phyloP scores from a whole-genome alignment of 2,329 filamentous ascomycete genomes.

The Blastomyces emzantsi region DNA sequence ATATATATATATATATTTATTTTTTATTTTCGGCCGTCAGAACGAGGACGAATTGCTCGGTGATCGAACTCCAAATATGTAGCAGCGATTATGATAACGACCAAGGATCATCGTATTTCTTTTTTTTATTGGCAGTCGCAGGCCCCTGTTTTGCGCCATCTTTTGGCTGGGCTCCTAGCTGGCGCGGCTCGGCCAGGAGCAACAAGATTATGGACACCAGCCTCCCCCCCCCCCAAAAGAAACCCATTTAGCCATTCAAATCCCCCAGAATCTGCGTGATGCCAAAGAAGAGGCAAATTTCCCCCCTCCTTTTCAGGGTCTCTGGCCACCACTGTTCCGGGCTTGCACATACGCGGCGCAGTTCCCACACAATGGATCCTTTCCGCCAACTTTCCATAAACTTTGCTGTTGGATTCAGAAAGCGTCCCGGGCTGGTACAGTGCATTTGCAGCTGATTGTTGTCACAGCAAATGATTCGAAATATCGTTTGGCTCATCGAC shows the following conservation, averaged over 20 bases:
- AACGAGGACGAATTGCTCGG: neutral
- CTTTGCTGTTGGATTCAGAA: neutral
- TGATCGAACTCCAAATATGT: neutral
- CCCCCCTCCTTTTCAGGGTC: neutral
- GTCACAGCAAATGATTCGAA: neutral
- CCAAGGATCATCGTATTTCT: neutral
- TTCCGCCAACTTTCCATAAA: neutral
- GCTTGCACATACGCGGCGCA: neutral
- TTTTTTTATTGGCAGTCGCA: neutral
- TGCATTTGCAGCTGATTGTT: neutral
- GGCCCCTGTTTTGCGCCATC: neutral
- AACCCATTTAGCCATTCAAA: conserved; percentile 6
- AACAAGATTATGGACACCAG: neutral
- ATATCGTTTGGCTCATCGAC: neutral
- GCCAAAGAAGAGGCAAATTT: neutral
- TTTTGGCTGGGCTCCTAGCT: neutral
- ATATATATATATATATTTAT: neutral
- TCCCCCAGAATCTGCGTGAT: neutral
- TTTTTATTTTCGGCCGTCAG: neutral
- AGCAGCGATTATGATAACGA: neutral
- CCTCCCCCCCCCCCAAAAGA: no score
- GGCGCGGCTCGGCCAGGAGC: neutral
- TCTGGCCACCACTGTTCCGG: neutral
- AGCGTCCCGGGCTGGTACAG: neutral
- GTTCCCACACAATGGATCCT: neutral